Conservation (phyloP, 345 rosid species). For the Aquilaria malaccensis region DNA sequence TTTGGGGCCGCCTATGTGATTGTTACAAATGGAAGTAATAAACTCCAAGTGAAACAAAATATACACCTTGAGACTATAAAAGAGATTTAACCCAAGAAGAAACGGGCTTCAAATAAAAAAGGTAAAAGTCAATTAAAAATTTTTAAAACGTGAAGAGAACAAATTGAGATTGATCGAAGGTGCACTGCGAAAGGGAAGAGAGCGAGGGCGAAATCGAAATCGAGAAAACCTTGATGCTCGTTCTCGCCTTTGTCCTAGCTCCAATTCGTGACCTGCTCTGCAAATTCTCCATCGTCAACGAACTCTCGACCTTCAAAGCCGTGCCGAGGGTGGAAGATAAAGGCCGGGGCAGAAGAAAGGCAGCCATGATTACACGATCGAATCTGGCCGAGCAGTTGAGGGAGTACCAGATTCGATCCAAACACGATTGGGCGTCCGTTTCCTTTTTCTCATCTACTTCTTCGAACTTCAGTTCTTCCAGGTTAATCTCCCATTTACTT, state of each 20-base stretch:
- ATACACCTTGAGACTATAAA: no score
- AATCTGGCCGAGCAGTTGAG: conserved; percentile 89
- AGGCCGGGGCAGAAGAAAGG: conserved; percentile 6
- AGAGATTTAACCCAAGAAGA: no score
- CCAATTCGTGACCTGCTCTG: conserved; percentile 16
- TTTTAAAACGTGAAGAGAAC: no score
- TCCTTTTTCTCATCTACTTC: conserved; percentile 91
- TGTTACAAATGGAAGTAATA: no score
- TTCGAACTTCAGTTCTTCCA: conserved; percentile 50
- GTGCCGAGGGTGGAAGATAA: background rate
- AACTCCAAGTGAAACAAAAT: no score
- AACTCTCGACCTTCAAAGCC: conserved; percentile 10
- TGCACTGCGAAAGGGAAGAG: no score
- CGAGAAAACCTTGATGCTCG: conserved; percentile 19
- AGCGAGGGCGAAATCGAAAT: conserved; percentile 13
- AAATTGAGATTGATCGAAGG: no score
- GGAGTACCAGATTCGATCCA: conserved; percentile 94
- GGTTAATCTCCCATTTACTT: conserved; percentile 29
- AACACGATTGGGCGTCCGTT: conserved; percentile 96
- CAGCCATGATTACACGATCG: conserved; percentile 89
- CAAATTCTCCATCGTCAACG: conserved; percentile 11
- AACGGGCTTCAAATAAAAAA: no score
- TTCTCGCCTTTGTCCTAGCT: conserved; percentile 4
- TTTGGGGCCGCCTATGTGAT: no score
- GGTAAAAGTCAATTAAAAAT: no score